phyloP scores from a whole-genome alignment of 306 rosid species.

The Fragaria iinumae region DNA sequence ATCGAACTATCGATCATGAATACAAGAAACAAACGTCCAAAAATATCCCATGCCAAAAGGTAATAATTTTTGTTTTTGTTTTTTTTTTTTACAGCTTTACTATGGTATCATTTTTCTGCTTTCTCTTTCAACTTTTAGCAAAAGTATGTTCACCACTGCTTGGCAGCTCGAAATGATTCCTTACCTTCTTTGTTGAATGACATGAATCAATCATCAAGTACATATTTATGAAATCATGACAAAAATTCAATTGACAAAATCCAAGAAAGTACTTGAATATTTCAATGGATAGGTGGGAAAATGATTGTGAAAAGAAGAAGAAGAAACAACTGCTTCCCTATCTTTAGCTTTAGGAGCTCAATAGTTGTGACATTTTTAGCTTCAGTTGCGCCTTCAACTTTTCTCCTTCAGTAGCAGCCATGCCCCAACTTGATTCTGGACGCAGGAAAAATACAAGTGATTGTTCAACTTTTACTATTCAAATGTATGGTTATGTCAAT shows the following conservation, averaged over 20 bases:
- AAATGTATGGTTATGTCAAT: background rate
- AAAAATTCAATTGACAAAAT: background rate
- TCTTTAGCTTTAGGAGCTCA: background rate
- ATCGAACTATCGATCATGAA: background rate
- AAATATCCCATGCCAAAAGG: background rate
- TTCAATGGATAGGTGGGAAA: background rate
- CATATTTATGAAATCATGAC: constrained; percentile 4
- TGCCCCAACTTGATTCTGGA: background rate
- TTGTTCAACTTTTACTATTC: background rate
- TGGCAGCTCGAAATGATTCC: background rate
- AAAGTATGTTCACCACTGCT: background rate
- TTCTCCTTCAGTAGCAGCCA: background rate
- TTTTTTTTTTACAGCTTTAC: background rate
- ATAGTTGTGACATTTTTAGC: background rate
- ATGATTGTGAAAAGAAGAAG: background rate
- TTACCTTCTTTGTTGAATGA: background rate
- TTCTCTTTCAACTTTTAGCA: background rate
- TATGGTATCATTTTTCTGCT: background rate
- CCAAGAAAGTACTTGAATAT: constrained; percentile 2
- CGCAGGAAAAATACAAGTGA: background rate
- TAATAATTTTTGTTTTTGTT: background rate
- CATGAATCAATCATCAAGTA: background rate
- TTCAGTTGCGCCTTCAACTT: background rate
- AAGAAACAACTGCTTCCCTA: background rate
- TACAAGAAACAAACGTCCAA: background rate